Conservation (phyloP, 441 rosid species). For the Adansonia rubrostipa region DNA sequence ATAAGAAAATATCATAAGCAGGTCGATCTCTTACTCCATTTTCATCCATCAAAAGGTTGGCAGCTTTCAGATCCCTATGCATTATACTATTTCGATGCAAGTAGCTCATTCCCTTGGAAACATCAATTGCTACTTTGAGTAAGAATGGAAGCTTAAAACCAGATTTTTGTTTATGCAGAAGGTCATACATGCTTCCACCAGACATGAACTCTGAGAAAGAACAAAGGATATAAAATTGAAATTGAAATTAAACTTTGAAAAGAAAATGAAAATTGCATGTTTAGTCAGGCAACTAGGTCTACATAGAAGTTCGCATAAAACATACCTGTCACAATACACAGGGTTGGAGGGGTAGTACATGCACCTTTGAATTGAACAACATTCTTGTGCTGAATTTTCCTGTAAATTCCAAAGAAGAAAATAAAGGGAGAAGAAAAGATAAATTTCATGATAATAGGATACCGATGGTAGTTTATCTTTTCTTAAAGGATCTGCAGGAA, state of each 20-base stretch:
- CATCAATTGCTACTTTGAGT: conserved; percentile 65
- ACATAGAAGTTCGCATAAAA: conserved; percentile 16
- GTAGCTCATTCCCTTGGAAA: conserved; percentile 64
- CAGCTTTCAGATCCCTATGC: conserved; percentile 70
- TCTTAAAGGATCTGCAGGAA: not conserved
- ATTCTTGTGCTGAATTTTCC: conserved; percentile 70
- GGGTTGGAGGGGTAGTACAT: conserved; percentile 62
- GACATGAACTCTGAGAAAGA: conserved; percentile 59
- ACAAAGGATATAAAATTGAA: conserved; percentile 17
- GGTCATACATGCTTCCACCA: conserved; percentile 74
- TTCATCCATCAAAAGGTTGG: conserved; percentile 74
- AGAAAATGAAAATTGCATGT: conserved; percentile 15
- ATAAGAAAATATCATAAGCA: conserved; percentile 13
- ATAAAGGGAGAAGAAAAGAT: conserved; percentile 19
- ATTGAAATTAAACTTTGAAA: conserved; percentile 4
- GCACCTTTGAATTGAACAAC: conserved; percentile 72
- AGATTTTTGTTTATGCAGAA: conserved; percentile 61
- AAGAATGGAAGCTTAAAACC: conserved; percentile 52
- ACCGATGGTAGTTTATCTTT: not conserved
- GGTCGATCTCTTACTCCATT: conserved; percentile 58
- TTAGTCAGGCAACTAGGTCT: not conserved
- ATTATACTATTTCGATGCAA: conserved; percentile 60
- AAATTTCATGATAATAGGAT: conserved; percentile 24
- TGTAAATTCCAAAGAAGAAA: conserved; percentile 36
- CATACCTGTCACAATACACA: conserved; percentile 70